Evolutionary conservation across 139 green algal species (phyloP).

Genomic region (Deuterostichococcus epilithicus): DNA sequence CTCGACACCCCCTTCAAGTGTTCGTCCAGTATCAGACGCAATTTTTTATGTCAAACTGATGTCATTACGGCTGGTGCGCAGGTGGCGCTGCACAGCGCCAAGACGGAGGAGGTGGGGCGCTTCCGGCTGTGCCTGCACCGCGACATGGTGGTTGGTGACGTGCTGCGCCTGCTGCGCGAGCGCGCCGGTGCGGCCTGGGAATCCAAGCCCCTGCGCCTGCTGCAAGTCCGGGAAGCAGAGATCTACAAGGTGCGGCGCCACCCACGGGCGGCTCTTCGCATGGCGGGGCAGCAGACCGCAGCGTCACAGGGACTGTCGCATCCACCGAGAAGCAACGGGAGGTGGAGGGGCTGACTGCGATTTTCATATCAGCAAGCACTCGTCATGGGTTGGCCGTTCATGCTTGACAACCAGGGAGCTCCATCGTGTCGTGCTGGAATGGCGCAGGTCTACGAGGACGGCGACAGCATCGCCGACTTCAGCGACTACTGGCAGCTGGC

Average conservation of each 20-base stretch:
- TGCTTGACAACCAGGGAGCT: neutral
- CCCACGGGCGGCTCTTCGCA: neutral
- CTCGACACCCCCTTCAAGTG: neutral
- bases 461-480: conserved; percentile 55
- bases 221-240: conserved; percentile 74
- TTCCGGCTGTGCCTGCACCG: conserved; percentile 63
- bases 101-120: conserved; percentile 61
- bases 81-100: conserved; percentile 66
- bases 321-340: neutral
- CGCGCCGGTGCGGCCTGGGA: conserved; percentile 25
- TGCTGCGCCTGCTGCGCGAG: conserved; percentile 61
- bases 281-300: neutral
- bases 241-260: conserved; percentile 71
- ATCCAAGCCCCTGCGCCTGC: conserved; percentile 61
- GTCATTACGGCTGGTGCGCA: conserved; percentile 2
- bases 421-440: neutral
- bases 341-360: neutral
- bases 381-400: neutral
- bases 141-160: conserved; percentile 59
- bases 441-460: conserved; percentile 41
- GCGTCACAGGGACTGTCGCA: neutral
- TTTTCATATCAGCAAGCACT: neutral
- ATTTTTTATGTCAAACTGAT: neutral
- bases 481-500: conserved; percentile 83
- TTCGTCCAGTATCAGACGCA: neutral